These are phyloP conservation scores for Epithemia pelagica DNA, from an alignment of 108 stramenopile genomes.

Conservation along the genomic window DNA sequence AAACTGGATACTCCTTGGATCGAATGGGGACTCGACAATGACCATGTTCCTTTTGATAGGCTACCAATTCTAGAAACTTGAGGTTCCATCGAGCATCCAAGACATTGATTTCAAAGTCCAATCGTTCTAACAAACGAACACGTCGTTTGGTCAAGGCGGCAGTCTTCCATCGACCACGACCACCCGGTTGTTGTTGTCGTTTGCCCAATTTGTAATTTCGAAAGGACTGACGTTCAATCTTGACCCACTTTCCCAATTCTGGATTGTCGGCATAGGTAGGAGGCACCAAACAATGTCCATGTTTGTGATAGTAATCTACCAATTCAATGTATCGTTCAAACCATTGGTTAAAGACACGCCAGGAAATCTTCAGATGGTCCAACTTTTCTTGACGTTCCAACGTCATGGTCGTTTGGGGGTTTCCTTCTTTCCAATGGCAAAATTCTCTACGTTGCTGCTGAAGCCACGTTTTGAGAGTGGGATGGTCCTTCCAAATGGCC, in stretches of 20 bases:
- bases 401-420: not conserved
- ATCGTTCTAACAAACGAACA: not conserved
- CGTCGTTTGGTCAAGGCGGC: not conserved
- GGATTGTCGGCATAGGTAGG: slow-evolving; percentile 20
- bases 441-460: not conserved
- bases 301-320: slow-evolving; percentile 12
- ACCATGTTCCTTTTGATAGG: slow-evolving; percentile 30
- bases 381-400: slow-evolving; percentile 3
- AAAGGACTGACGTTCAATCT: slow-evolving; percentile 11
- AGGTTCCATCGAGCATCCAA: slow-evolving; percentile 28
- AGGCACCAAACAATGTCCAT: slow-evolving; percentile 28
- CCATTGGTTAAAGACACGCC: slow-evolving; percentile 5
- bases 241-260: slow-evolving; percentile 27
- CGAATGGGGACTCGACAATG: not conserved
- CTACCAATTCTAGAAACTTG: slow-evolving; percentile 26
- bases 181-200: not conserved
- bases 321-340: slow-evolving; percentile 10
- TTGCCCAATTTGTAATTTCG: not conserved
- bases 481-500: too few relatives aligned
- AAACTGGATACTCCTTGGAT: not conserved
- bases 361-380: slow-evolving; percentile 11
- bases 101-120: slow-evolving; percentile 2
- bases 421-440: not conserved
- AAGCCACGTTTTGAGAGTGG: slow-evolving; percentile 1
- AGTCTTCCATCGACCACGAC: not conserved